Evolutionary conservation across 768 basidiomycete species (phyloP).

Genomic region (Phanerochaete sordida): DNA sequence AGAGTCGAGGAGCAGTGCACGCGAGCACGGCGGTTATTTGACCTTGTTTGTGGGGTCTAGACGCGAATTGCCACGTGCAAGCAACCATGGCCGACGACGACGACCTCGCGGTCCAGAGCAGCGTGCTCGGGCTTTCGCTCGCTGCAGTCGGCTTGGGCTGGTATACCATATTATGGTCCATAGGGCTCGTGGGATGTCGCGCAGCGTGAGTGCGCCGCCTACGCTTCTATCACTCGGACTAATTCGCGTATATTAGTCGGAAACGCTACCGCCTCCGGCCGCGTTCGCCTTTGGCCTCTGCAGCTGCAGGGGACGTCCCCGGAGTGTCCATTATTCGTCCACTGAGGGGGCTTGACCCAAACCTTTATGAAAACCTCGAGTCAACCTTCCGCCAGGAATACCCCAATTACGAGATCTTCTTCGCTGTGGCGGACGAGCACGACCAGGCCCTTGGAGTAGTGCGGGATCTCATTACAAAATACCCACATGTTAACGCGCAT

Average conservation of each 20-base stretch:
- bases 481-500: conserved; percentile 68
- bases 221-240: not conserved
- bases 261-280: conserved; percentile 70
- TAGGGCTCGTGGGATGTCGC: conserved; percentile 25
- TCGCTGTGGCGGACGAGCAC: conserved; percentile 83
- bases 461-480: conserved; percentile 69
- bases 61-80: conserved; percentile 1
- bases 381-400: conserved; percentile 92
- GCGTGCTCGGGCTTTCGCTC: conserved; percentile 11
- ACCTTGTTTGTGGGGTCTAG: not conserved
- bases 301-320: conserved; percentile 49
- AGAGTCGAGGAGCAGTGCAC: not conserved
- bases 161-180: conserved; percentile 40
- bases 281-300: conserved; percentile 55
- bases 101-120: conserved; percentile 1
- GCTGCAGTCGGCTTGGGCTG: conserved; percentile 28
- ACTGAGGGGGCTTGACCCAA: conserved; percentile 91
- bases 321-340: conserved; percentile 95
- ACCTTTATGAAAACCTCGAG: conserved; percentile 94
- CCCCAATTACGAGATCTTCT: conserved; percentile 85
- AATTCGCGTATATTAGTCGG: conserved; percentile 47
- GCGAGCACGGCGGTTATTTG: conserved; percentile 7
- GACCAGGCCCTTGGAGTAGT: conserved; percentile 91
- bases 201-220: conserved; percentile 24
- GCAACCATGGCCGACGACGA: conserved; percentile 9